Evolutionary conservation across 2,329 filamentous ascomycete species (phyloP).

Genomic region (Dactylellina cionopaga): DNA sequence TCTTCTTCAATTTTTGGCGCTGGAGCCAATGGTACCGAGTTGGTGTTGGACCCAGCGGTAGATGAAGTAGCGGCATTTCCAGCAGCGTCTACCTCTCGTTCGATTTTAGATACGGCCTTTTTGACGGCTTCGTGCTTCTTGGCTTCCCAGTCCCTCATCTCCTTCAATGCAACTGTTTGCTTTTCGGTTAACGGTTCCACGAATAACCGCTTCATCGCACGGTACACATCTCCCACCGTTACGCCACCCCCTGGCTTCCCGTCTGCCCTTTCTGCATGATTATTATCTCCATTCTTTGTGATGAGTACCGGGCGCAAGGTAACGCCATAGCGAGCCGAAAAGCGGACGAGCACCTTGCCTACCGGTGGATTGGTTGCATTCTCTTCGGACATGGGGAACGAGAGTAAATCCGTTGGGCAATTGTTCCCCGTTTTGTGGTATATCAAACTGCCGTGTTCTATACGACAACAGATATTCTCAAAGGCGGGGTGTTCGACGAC

Average conservation of each 20-base stretch:
- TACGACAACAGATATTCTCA: constrained; percentile 49
- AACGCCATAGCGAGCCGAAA: constrained; percentile 39
- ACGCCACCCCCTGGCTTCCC: constrained; percentile 13
- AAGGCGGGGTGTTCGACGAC: constrained; percentile 35
- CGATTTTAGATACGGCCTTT: constrained; percentile 18
- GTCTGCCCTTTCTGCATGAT: background rate
- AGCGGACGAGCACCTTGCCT: constrained; percentile 28
- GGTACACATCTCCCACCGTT: constrained; percentile 43
- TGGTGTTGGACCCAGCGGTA: background rate
- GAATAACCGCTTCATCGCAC: constrained; percentile 37
- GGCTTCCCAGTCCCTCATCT: constrained; percentile 41
- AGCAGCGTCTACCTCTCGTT: background rate
- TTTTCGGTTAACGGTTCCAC: constrained; percentile 38
- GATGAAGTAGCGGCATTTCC: background rate
- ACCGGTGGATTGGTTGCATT: constrained; percentile 40
- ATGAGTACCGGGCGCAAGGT: constrained; percentile 32
- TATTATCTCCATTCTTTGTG: background rate
- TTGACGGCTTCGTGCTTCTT: constrained; percentile 43
- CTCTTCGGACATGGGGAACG: constrained; percentile 29
- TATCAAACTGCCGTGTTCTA: constrained; percentile 48
- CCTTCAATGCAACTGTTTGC: constrained; percentile 16
- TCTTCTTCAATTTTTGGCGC: background rate
- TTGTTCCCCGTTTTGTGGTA: constrained; percentile 48
- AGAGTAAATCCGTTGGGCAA: constrained; percentile 35
- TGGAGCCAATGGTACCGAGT: too few species aligned